Evolutionary conservation across 2,329 filamentous ascomycete species (phyloP).

Genomic region (Plenodomus biglobosus): DNA sequence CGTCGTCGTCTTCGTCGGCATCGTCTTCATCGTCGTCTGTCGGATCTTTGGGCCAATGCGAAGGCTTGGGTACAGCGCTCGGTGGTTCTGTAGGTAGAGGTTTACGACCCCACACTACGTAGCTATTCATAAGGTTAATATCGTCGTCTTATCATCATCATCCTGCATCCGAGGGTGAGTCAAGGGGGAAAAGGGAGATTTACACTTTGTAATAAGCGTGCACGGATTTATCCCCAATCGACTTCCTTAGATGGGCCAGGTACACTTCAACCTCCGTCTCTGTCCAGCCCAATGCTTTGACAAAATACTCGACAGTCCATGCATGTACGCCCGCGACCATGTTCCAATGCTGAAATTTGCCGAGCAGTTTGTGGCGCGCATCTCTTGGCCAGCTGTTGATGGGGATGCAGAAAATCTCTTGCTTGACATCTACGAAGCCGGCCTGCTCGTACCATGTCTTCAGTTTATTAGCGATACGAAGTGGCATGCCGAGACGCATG

Average conservation of each 20-base stretch:
- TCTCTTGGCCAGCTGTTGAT: conserved; percentile 56
- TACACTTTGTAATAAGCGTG: conserved; percentile 50
- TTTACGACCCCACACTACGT: conserved; percentile 33
- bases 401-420: conserved; percentile 56
- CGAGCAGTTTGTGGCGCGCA: conserved; percentile 50
- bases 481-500: conserved; percentile 49
- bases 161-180: not conserved
- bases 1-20: conserved; percentile 1
- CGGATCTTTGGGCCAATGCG: conserved; percentile 21
- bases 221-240: conserved; percentile 43
- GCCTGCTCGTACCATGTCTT: conserved; percentile 58
- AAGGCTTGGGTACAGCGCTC: conserved; percentile 19
- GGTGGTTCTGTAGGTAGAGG: conserved; percentile 20
- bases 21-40: conserved; percentile 10
- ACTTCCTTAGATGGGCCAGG: conserved; percentile 47
- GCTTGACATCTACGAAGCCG: conserved; percentile 60
- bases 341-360: conserved; percentile 53
- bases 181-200: conserved; percentile 12
- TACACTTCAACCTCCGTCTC: conserved; percentile 50
- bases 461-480: conserved; percentile 57
- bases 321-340: conserved; percentile 50
- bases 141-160: not conserved
- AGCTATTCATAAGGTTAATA: conserved; percentile 11
- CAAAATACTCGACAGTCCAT: conserved; percentile 49
- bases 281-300: conserved; percentile 48